These are phyloP conservation scores for Delitschia confertaspora DNA, from an alignment of 495 filamentous ascomycete species.

Conservation along the genomic window DNA sequence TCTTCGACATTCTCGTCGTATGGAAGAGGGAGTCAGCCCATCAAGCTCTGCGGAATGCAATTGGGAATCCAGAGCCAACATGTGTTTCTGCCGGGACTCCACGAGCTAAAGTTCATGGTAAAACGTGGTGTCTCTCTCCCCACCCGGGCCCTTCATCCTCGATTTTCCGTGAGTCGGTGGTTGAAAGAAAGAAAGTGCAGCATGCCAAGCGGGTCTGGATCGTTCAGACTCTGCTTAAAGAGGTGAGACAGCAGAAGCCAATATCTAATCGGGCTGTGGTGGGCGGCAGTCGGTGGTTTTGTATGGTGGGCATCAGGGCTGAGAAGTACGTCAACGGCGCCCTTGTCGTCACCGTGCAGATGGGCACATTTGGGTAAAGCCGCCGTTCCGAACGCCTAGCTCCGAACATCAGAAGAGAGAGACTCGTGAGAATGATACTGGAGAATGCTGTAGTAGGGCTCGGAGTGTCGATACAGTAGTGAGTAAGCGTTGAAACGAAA, in stretches of 20 bases:
- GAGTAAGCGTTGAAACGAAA: no score
- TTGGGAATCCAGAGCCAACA: no score
- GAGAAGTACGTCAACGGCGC: constrained; percentile 20
- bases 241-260: constrained; percentile 14
- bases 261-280: constrained; percentile 7
- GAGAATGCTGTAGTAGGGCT: no score
- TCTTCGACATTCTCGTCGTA: no score
- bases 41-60: no score
- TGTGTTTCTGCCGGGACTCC: neutral
- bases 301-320: constrained; percentile 9
- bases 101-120: neutral
- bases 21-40: no score
- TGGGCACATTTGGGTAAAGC: constrained; percentile 1
- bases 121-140: neutral
- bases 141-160: neutral
- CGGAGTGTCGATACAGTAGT: no score
- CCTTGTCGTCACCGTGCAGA: constrained; percentile 17
- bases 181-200: neutral
- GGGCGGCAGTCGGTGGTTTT: no score
- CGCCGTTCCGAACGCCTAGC: constrained; percentile 6
- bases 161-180: neutral
- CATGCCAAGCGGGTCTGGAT: constrained; percentile 25
- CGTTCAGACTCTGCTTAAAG: constrained; percentile 12
- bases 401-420: no score
- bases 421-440: no score